Conservation (phyloP, 2,329 filamentous ascomycete species). For the Colletotrichum sp. region DNA sequence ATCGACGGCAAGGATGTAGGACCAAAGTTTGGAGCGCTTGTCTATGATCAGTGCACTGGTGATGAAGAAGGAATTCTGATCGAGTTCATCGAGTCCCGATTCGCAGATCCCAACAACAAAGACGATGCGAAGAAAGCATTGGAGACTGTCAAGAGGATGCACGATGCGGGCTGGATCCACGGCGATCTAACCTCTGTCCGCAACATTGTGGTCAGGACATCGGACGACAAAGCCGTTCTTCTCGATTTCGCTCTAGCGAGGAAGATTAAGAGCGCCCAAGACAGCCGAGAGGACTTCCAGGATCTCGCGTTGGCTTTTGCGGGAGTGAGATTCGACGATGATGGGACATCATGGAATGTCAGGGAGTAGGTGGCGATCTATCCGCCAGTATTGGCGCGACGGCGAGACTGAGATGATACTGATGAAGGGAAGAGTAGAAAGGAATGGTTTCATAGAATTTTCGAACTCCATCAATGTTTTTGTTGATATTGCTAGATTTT, state of each 20-base stretch:
- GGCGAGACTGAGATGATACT: rapidly evolving
- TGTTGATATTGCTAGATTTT: too few relatives aligned
- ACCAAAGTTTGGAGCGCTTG: not conserved
- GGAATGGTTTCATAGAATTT: rapidly evolving
- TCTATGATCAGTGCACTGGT: not conserved
- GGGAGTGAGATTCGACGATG: not conserved
- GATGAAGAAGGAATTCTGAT: not conserved
- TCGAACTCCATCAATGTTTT: rapidly evolving
- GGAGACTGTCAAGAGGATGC: not conserved
- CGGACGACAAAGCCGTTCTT: not conserved
- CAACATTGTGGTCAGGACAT: not conserved
- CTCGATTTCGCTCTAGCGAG: not conserved
- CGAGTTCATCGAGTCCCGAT: not conserved
- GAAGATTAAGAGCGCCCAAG: not conserved
- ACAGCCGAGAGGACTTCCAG: not conserved
- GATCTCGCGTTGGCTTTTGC: not conserved
- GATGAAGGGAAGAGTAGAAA: too few relatives aligned
- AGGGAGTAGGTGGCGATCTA: not conserved
- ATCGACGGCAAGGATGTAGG: not conserved
- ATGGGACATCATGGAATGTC: not conserved
- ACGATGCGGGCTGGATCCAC: not conserved
- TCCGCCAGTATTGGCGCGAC: rapidly evolving
- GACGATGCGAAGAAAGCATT: not conserved
- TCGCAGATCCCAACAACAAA: not conserved
- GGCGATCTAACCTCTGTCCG: not conserved